A percentile compares a stretch with the other conserved stretches of the same genome.
Evolutionary conservation across 352 stramenopile species (phyloP).

Genomic region (Phytopythium aichiense): DNA sequence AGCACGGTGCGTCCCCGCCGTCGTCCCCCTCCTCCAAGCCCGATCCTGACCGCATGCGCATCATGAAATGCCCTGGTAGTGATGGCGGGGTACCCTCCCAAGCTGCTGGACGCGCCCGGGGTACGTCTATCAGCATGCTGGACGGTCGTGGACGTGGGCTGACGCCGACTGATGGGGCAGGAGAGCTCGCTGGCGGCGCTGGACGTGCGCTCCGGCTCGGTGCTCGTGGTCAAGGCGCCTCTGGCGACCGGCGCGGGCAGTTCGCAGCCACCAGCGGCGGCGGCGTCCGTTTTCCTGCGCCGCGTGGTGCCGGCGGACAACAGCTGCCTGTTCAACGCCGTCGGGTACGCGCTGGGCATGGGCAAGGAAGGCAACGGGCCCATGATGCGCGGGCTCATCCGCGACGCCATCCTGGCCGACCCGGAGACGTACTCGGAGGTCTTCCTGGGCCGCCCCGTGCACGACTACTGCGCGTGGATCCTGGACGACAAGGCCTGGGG

Average conservation of each 20-base stretch:
- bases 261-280: background rate
- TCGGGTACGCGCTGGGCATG: conserved; percentile 71
- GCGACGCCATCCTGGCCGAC: conserved; percentile 61
- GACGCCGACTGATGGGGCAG: conserved; percentile 13
- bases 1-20: conserved; percentile 36
- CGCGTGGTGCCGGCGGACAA: conserved; percentile 81
- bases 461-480: conserved; percentile 86
- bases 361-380: conserved; percentile 50
- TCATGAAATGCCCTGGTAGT: conserved; percentile 27
- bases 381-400: conserved; percentile 67
- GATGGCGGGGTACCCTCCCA: conserved; percentile 73
- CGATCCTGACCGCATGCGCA: background rate
- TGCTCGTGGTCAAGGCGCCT: conserved; percentile 67
- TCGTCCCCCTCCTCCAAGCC: background rate
- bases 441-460: conserved; percentile 69
- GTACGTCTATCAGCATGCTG: conserved; percentile 23
- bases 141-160: background rate
- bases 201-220: conserved; percentile 59
- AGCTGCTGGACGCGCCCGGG: conserved; percentile 51
- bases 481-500: conserved; percentile 79
- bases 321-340: conserved; percentile 85
- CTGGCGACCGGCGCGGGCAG: conserved; percentile 12
- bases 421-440: conserved; percentile 67
- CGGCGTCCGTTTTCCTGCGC: conserved; percentile 56
- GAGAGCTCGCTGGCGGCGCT: conserved; percentile 42